phyloP scores from a whole-genome alignment of 345 rosid species.

The Cochlearia excelsa region DNA sequence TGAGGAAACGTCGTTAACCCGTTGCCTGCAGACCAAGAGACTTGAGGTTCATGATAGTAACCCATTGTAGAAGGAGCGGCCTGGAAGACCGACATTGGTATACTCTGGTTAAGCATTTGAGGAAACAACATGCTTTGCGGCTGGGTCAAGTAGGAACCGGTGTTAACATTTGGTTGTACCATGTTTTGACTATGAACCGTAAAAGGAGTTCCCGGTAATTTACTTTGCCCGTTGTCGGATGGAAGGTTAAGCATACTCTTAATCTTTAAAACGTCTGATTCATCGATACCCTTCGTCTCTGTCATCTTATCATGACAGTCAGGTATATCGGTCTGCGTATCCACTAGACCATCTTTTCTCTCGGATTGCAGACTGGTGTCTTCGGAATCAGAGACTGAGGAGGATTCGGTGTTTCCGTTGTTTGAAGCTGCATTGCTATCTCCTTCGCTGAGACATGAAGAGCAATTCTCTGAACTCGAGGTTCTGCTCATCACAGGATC shows the following conservation, averaged over 20 bases:
- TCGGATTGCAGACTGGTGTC: conserved; percentile 65
- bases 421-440: conserved; percentile 69
- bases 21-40: conserved; percentile 70
- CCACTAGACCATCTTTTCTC: conserved; percentile 46
- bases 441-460: conserved; percentile 84
- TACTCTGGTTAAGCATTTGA: conserved; percentile 51
- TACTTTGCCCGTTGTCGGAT: conserved; percentile 35
- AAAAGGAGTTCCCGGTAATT: conserved; percentile 36
- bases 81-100: conserved; percentile 57
- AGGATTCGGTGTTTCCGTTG: conserved; percentile 62
- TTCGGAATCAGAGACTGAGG: conserved; percentile 85
- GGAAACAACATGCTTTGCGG: conserved; percentile 44
- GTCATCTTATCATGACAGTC: conserved; percentile 38
- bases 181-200: conserved; percentile 38
- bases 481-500: conserved; percentile 49
- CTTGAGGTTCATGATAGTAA: conserved; percentile 77
- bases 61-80: conserved; percentile 58
- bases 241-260: conserved; percentile 35
- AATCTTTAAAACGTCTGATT: conserved; percentile 35
- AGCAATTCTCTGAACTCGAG: conserved; percentile 82
- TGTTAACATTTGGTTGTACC: conserved; percentile 26
- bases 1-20: conserved; percentile 60
- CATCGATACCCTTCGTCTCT: conserved; percentile 19
- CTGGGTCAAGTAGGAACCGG: conserved; percentile 43
- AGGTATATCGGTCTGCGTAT: conserved; percentile 41